Evolutionary conservation across 257 asterid species (phyloP).

Genomic region (Anisodus tanguticus): DNA sequence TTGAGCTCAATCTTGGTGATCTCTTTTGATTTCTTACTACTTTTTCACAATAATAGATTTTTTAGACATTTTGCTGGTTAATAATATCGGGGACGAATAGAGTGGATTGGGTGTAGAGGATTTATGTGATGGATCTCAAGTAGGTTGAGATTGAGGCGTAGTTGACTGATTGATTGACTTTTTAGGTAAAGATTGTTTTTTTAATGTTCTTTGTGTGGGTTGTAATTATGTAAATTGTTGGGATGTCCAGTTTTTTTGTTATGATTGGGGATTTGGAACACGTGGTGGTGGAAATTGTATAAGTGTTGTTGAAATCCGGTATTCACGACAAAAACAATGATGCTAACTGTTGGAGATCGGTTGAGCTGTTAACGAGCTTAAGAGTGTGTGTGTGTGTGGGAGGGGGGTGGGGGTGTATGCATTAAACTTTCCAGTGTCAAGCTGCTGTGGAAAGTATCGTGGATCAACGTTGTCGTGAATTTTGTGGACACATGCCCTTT

Average conservation of each 20-base stretch:
- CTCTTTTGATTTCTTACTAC: not conserved
- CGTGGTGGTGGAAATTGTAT: not conserved
- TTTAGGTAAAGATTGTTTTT: too few species aligned
- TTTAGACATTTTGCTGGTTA: not conserved
- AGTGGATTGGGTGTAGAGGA: too few species aligned
- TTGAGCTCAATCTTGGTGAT: not conserved
- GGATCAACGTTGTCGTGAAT: not conserved
- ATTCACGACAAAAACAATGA: not conserved
- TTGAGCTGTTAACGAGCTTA: constrained; percentile 8
- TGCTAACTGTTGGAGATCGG: not conserved
- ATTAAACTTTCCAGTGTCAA: not conserved
- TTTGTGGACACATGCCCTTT: not conserved
- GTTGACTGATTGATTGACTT: too few species aligned
- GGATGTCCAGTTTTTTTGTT: not conserved
- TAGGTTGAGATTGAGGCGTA: too few species aligned
- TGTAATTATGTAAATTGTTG: not conserved
- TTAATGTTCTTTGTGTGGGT: not conserved
- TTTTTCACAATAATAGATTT: not conserved
- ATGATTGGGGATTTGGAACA: not conserved
- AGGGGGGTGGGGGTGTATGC: not conserved
- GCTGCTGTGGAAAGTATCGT: not conserved
- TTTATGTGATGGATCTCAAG: too few species aligned
- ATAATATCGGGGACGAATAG: too few species aligned
- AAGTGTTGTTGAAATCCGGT: not conserved
- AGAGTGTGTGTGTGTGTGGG: too few species aligned